A percentile compares a stretch with the other conserved stretches of the same genome.
Evolutionary conservation across 768 basidiomycete genomes (phyloP).

Genomic region (Pisolithus sp.): DNA sequence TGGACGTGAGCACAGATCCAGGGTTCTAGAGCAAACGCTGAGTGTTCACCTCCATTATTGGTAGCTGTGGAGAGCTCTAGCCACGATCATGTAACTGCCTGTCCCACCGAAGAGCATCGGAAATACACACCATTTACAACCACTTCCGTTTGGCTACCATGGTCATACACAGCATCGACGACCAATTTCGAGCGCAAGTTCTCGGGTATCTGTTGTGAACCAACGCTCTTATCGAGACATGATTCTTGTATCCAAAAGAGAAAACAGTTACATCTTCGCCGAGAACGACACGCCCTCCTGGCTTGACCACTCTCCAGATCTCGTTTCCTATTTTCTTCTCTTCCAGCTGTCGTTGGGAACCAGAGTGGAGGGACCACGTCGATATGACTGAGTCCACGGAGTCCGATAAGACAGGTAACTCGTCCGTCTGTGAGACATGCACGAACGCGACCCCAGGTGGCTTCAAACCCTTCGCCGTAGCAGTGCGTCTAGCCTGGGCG

Average conservation of each 20-base stretch:
- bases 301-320: slow-evolving; percentile 43
- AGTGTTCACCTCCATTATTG: neutral
- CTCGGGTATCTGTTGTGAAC: slow-evolving; percentile 38
- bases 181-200: slow-evolving; percentile 35
- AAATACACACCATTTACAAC: slow-evolving; percentile 29
- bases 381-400: slow-evolving; percentile 52
- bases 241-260: too few species aligned
- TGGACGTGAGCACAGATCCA: slow-evolving; percentile 18
- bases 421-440: slow-evolving; percentile 34
- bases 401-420: slow-evolving; percentile 41
- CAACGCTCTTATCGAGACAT: slow-evolving; percentile 35
- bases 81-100: neutral
- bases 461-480: slow-evolving; percentile 31
- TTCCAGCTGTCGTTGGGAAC: slow-evolving; percentile 29
- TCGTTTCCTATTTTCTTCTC: slow-evolving; percentile 43
- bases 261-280: slow-evolving; percentile 35
- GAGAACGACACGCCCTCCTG: slow-evolving; percentile 48
- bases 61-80: neutral
- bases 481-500: slow-evolving; percentile 39
- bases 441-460: slow-evolving; percentile 48
- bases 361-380: slow-evolving; percentile 51
- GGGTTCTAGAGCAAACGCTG: neutral
- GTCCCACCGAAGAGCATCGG: neutral
- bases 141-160: slow-evolving; percentile 35
- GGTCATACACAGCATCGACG: slow-evolving; percentile 42